These are phyloP conservation scores for Keithomyces neogunnii DNA, from an alignment of 2,329 filamentous ascomycete genomes.

Conservation along the genomic window DNA sequence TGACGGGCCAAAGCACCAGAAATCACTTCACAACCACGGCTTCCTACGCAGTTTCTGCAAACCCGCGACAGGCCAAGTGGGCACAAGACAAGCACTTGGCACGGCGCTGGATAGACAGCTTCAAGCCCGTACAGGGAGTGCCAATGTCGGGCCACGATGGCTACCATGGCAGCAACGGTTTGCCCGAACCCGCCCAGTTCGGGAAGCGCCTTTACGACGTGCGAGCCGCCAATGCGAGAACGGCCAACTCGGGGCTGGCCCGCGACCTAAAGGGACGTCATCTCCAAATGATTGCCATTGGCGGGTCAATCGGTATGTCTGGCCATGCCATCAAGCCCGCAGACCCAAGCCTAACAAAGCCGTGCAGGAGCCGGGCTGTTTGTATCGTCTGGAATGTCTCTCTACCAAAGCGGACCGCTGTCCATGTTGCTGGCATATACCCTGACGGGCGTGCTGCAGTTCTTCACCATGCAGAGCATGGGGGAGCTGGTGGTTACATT, in stretches of 20 bases:
- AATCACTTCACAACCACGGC: conserved; percentile 7
- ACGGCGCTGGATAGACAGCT: conserved; percentile 40
- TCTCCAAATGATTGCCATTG: conserved; percentile 84
- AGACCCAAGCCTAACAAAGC: no score
- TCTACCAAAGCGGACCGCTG: conserved; percentile 67
- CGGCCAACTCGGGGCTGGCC: conserved; percentile 65
- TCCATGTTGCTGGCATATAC: conserved; percentile 69
- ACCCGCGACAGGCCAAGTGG: background rate
- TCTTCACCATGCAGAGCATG: conserved; percentile 83
- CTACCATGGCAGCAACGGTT: conserved; percentile 16
- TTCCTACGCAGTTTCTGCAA: conserved; percentile 7
- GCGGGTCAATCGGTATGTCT: conserved; percentile 72
- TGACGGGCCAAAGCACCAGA: background rate
- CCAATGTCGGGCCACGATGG: conserved; percentile 24
- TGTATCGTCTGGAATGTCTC: conserved; percentile 68
- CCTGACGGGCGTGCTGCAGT: conserved; percentile 79
- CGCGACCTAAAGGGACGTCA: conserved; percentile 76
- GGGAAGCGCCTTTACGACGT: conserved; percentile 41
- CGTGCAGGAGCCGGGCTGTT: conserved; percentile 61
- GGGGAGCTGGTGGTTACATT: conserved; percentile 88
- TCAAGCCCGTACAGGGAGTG: conserved; percentile 44
- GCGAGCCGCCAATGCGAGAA: conserved; percentile 57
- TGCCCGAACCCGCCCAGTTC: conserved; percentile 9
- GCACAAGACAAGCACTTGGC: conserved; percentile 11
- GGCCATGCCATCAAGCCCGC: conserved; percentile 19